phyloP scores from a whole-genome alignment of 306 rosid genomes.

The Pueraria montana region DNA sequence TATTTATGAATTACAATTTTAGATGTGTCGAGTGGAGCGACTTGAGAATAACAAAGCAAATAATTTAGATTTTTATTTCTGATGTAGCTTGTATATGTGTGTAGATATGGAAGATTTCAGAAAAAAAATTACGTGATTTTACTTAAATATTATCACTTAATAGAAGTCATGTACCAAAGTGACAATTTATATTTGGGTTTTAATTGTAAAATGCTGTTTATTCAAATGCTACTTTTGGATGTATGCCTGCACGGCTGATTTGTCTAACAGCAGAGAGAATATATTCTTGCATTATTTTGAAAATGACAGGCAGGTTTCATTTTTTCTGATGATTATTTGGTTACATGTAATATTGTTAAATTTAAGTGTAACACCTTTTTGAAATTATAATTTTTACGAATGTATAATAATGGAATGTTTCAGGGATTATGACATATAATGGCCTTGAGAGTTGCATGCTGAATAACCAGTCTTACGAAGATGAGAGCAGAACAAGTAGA shows the following conservation, averaged over 20 bases:
- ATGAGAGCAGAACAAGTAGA: constrained; percentile 82
- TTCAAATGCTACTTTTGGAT: constrained; percentile 47
- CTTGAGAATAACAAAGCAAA: constrained; percentile 23
- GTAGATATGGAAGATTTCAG: not conserved
- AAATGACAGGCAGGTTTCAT: constrained; percentile 42
- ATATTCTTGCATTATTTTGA: constrained; percentile 54
- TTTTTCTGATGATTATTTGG: constrained; percentile 19
- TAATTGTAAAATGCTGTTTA: constrained; percentile 21
- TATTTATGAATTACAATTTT: constrained; percentile 16
- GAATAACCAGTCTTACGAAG: constrained; percentile 70
- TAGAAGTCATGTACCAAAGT: constrained; percentile 7
- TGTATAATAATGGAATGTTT: constrained; percentile 42
- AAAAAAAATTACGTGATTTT: constrained; percentile 9
- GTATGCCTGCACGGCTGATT: constrained; percentile 48
- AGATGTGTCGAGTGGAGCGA: constrained; percentile 22
- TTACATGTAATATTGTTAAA: constrained; percentile 22
- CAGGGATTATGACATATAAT: constrained; percentile 89
- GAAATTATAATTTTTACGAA: constrained; percentile 15
- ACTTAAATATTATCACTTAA: constrained; percentile 11
- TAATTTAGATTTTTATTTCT: constrained; percentile 9
- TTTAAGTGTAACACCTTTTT: constrained; percentile 1
- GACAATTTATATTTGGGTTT: constrained; percentile 15
- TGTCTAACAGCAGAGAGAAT: constrained; percentile 46
- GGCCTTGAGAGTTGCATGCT: constrained; percentile 93
- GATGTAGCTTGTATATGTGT: not conserved